These are phyloP conservation scores for Diaporthe velutina DNA, from an alignment of 2,329 filamentous ascomycete species.

Conservation along the genomic window DNA sequence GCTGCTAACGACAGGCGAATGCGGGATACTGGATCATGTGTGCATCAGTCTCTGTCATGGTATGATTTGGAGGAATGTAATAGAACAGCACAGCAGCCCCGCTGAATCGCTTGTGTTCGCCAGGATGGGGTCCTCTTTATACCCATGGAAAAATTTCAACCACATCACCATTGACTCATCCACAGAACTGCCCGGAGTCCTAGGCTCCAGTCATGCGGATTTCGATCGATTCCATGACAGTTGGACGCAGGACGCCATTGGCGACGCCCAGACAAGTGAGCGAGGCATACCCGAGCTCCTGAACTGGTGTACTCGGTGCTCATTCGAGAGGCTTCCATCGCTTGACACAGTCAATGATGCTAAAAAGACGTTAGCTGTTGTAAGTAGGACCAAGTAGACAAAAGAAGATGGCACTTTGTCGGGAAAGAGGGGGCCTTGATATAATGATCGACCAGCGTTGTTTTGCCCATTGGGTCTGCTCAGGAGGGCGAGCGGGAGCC, in stretches of 20 bases:
- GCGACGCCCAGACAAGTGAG: not conserved
- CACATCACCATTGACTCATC: not conserved
- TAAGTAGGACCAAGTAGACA: not conserved
- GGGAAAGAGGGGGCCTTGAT: not conserved
- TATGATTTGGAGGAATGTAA: not conserved
- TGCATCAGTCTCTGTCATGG: not conserved
- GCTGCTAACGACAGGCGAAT: too few relatives aligned
- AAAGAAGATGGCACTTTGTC: not conserved
- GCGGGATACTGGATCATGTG: not conserved
- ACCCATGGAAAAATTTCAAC: not conserved
- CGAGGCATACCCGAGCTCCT: not conserved
- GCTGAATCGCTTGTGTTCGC: accelerated
- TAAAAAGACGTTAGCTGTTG: not conserved
- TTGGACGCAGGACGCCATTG: not conserved
- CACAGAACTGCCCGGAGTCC: not conserved
- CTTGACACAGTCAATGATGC: not conserved
- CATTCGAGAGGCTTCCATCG: not conserved
- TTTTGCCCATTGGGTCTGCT: not conserved
- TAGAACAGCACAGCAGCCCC: too few relatives aligned
- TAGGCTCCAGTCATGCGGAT: not conserved
- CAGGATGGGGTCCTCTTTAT: not conserved
- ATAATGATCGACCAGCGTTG: not conserved
- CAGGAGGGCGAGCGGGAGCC: too few relatives aligned
- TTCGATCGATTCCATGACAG: not conserved
- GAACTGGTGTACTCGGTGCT: not conserved